Evolutionary conservation across 2,329 filamentous ascomycete species (phyloP), one percentile per base, ranked within the genome.

Genomic region (Onygenales sp.): DNA sequence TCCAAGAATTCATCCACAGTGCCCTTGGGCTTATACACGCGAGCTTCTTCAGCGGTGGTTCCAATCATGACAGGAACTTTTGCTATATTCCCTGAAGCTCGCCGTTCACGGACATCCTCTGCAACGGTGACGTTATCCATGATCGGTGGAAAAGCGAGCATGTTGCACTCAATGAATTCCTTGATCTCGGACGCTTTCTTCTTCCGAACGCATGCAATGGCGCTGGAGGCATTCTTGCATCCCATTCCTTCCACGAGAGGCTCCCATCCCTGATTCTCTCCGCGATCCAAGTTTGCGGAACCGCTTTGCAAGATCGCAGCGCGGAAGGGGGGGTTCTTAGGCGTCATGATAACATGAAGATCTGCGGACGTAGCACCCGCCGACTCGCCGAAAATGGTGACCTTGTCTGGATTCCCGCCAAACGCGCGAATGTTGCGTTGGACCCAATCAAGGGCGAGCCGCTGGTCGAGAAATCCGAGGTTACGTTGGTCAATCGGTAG

Each of bases 391-490:
- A 78, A 69, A 6, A 78, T 69, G 0, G 78, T 80, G 39, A 81
- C 72, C 11, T 70, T 68, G 2, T 69, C 63, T 2, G 72, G 65
- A 60, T 82, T 75, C 10, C 80, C 80, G 8, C 80, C 79, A 58
- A 83, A 83, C 9, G 72, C 63, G 58, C 75, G 66, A 52, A 82
- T 80, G 55, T 80, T 68, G 42, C 74, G 62, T 52, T 78, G 73
- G 2, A 83, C 72, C 81, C 81, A 84, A 58, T 81, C 69, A 7
- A 84, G 66, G 27, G 78, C 78, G 14, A 80, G 67, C 10, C 77
- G 70, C 60, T 83, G 80, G 55, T 82, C 79, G 51, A 74, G 68
- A 0, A 81, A 65, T 2, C 72, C 78, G 11, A 89, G 67, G 63
- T 91, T 92, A 2, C 83, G n/a, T 54, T 43, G 2, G 43, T 47